Base-by-base conservation (phyloP, 352 stramenopile genomes). In the Phytophthora pluvialis region DNA sequence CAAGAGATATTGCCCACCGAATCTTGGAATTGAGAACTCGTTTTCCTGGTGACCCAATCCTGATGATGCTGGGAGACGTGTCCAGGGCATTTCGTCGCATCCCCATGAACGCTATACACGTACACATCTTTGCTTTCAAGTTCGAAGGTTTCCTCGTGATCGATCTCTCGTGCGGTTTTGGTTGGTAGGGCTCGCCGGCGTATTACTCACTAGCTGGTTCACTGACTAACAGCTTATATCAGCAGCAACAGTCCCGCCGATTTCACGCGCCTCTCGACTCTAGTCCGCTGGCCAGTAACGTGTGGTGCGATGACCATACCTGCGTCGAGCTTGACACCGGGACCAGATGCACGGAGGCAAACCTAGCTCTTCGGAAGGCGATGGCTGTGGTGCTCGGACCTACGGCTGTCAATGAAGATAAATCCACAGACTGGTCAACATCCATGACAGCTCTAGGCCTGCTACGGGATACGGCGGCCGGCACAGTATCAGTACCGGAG, bases 71-170 rank as follows among this genome's bases (percentile, higher is more conserved):
- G 3, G 49, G 58, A 8, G 40, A 66, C 18, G 48, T 66, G 15
- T 51, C 42, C 2, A 18, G 47, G 0, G 25, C 58, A 1, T 66
- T 66, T 47, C 39, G 48, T 29, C 58, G 60, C 21, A 54, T 66
- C 6, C 58, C 58, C 2, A 43, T 66, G 5, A 33, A 25, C n/a
- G 59, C 31, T 0, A 5, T 28, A 3, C 40, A 54, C 12, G 64
- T 67, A 0, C 55, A 71, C 45, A 59, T 72, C 35, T 72, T 67
- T 29, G 49, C 44, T 56, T 61, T 25, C 50, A n/a, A 13, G 7
- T 68, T 68, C 25, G 60, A 55, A n/a, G 36, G 32, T 7, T 38
- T 29, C 10, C 0, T 68, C 5, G 28, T 62, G 1, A 53, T 68
- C 28, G 50, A 62, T 28, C 10, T 57, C 1, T 13, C 50, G 0